These are phyloP conservation scores for Termitomyces sp. DNA, from an alignment of 768 basidiomycete species.

Conservation along the genomic window DNA sequence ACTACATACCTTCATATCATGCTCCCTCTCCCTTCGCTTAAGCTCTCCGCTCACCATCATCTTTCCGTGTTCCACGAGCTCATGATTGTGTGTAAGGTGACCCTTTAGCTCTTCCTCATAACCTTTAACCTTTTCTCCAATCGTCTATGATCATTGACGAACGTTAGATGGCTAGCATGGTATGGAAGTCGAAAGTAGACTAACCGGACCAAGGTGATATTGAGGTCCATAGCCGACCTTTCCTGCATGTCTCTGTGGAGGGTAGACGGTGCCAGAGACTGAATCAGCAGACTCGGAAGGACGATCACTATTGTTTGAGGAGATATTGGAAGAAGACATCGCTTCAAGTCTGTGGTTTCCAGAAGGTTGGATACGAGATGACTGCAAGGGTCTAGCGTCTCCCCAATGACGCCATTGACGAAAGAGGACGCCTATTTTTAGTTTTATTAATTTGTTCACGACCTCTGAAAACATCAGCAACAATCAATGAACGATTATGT, in stretches of 20 bases:
- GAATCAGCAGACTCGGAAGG: background rate
- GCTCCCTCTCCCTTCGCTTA: constrained; percentile 23
- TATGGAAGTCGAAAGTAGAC: background rate
- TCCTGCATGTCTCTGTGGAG: constrained; percentile 39
- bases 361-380: background rate
- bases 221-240: constrained; percentile 39
- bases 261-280: constrained; percentile 18
- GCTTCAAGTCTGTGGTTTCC: background rate
- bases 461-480: background rate
- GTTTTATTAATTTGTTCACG: background rate
- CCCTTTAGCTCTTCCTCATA: constrained; percentile 28
- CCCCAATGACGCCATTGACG: constrained; percentile 3
- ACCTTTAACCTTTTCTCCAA: constrained; percentile 27
- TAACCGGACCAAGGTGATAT: constrained; percentile 27
- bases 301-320: background rate
- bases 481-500: background rate
- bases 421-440: background rate
- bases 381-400: background rate
- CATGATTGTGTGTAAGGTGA: constrained; percentile 24
- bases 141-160: constrained; percentile 13
- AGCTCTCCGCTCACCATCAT: constrained; percentile 26
- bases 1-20: constrained; percentile 18
- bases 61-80: constrained; percentile 21
- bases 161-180: background rate
- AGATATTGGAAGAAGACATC: constrained; percentile 10